Conservation (phyloP, 371 early-diverging fungal genomes). For the Umbelopsis sp. region DNA sequence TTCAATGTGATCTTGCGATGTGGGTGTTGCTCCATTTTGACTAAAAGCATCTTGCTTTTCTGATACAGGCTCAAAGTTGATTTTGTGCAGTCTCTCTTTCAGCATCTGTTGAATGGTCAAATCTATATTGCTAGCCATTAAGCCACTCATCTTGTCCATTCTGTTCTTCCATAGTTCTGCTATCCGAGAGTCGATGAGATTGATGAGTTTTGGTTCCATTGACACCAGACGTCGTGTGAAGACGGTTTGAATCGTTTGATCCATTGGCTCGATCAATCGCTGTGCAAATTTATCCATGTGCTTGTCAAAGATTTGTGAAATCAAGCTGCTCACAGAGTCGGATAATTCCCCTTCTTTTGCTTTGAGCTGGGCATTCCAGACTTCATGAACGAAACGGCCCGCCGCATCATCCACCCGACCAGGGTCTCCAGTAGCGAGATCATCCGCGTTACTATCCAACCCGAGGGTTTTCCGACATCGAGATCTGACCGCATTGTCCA, state of each 20-base stretch:
- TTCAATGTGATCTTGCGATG: slow-evolving; percentile 1
- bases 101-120: slow-evolving; percentile 6
- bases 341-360: background rate
- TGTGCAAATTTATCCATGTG: slow-evolving; percentile 44
- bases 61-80: background rate
- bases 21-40: slow-evolving; percentile 1
- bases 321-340: background rate
- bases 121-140: slow-evolving; percentile 7
- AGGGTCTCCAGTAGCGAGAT: background rate
- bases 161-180: slow-evolving; percentile 12
- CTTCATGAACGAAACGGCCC: slow-evolving; percentile 8
- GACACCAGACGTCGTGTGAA: background rate
- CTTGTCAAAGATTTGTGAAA: background rate
- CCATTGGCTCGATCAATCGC: slow-evolving; percentile 33
- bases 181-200: slow-evolving; percentile 7
- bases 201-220: slow-evolving; percentile 12
- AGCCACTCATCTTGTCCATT: slow-evolving; percentile 11
- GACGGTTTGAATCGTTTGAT: background rate
- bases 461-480: slow-evolving; percentile 12
- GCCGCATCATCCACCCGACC: slow-evolving; percentile 12
- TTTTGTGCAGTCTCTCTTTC: slow-evolving; percentile 1
- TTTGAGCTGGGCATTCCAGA: slow-evolving; percentile 8
- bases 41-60: slow-evolving; percentile 5
- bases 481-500: background rate
- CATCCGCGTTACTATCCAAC: background rate